These are phyloP conservation scores for Saprolegnia parasitica DNA, from an alignment of 352 stramenopile species.

Conservation along the genomic window DNA sequence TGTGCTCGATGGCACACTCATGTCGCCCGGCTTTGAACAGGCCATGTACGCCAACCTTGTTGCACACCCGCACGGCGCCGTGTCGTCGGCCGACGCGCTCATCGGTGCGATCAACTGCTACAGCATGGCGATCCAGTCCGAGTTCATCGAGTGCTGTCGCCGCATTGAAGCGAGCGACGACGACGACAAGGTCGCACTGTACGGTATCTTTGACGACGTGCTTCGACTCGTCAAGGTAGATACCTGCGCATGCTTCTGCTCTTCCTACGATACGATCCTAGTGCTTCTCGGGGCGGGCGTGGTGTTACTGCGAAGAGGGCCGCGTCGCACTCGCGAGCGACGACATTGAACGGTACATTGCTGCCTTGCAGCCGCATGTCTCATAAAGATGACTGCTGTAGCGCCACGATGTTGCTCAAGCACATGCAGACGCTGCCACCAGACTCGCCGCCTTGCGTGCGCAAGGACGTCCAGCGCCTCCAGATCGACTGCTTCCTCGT, in stretches of 20 bases:
- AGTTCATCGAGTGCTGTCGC: slow-evolving; percentile 20
- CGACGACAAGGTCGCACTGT: background rate
- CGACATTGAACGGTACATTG: slow-evolving; percentile 18
- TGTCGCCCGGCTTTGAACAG: slow-evolving; percentile 14
- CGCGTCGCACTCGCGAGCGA: slow-evolving; percentile 1
- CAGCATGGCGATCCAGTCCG: slow-evolving; percentile 25
- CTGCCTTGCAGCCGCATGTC: background rate
- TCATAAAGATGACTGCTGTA: background rate
- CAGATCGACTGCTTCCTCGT: slow-evolving; percentile 25
- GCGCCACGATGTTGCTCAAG: background rate
- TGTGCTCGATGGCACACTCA: background rate
- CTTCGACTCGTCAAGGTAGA: slow-evolving; percentile 15
- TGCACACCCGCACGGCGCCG: background rate
- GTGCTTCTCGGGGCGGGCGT: slow-evolving; percentile 14
- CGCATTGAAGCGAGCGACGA: slow-evolving; percentile 6
- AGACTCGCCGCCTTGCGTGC: background rate
- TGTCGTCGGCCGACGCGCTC: background rate
- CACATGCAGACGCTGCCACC: background rate
- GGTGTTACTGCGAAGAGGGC: slow-evolving; percentile 23
- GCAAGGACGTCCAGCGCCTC: slow-evolving; percentile 3
- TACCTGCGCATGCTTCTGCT: background rate
- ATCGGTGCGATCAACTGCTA: slow-evolving; percentile 24
- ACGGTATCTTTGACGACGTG: slow-evolving; percentile 18
- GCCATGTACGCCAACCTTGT: slow-evolving; percentile 2
- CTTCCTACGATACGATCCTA: slow-evolving; percentile 1